These are phyloP conservation scores for Lichtheimia ornata DNA, from an alignment of 371 early-diverging fungal genomes.

Conservation along the genomic window DNA sequence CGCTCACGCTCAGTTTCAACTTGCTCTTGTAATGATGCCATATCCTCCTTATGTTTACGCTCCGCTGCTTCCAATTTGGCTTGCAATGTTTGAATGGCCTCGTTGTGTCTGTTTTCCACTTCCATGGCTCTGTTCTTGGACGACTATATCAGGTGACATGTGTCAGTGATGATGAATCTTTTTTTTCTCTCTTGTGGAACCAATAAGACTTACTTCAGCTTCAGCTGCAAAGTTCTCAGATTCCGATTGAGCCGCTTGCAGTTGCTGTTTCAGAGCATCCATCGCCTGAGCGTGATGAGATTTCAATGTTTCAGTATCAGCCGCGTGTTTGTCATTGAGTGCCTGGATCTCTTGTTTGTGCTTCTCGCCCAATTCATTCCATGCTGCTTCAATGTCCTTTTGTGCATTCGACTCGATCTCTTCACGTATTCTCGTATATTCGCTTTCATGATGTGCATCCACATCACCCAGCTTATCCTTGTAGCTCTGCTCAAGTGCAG, in stretches of 20 bases:
- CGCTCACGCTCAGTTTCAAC: conserved; percentile 12
- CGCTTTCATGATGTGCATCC: conserved; percentile 10
- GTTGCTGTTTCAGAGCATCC: conserved; percentile 11
- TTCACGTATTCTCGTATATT: conserved; percentile 29
- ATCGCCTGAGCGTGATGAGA: conserved; percentile 13
- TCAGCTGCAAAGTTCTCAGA: conserved; percentile 9
- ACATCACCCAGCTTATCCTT: conserved; percentile 12
- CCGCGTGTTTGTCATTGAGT: conserved; percentile 15
- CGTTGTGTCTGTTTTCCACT: conserved; percentile 4
- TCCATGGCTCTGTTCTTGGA: background rate
- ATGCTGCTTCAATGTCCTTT: conserved; percentile 24
- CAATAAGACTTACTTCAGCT: conserved; percentile 11
- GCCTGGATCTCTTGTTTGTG: conserved; percentile 18
- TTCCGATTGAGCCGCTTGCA: conserved; percentile 6
- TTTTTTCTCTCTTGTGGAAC: background rate
- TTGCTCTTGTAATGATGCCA: conserved; percentile 12
- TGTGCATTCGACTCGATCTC: conserved; percentile 33
- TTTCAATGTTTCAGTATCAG: conserved; percentile 8
- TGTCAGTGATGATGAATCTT: background rate
- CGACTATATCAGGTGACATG: background rate
- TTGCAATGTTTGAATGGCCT: conserved; percentile 9
- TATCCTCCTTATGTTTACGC: conserved; percentile 10
- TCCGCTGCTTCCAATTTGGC: conserved; percentile 1
- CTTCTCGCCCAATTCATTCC: conserved; percentile 20
- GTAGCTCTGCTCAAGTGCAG: conserved; percentile 13